These are phyloP conservation scores for Tricholoma sp. DNA, from an alignment of 768 basidiomycete species.

Conservation along the genomic window DNA sequence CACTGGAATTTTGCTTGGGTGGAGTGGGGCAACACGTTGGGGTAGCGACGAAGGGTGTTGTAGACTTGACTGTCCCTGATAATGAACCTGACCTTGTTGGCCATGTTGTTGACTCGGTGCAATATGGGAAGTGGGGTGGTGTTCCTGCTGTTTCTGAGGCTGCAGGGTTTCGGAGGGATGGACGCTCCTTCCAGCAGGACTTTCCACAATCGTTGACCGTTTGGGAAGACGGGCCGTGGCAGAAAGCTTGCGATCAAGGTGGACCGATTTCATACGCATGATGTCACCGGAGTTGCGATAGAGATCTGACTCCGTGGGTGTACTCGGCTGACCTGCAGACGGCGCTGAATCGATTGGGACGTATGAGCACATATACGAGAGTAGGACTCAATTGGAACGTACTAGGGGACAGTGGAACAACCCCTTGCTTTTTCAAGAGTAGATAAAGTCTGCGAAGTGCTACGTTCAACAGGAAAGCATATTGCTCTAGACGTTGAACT, in stretches of 20 bases:
- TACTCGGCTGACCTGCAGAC: slow-evolving; percentile 22
- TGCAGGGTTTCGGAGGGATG: slow-evolving; percentile 60
- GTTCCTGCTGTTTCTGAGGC: slow-evolving; percentile 43
- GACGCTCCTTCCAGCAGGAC: slow-evolving; percentile 83
- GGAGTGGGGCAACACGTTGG: slow-evolving; percentile 24
- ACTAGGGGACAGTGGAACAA: slow-evolving; percentile 82
- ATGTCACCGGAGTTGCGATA: slow-evolving; percentile 88
- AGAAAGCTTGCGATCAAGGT: slow-evolving; percentile 92
- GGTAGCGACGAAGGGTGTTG: slow-evolving; percentile 23
- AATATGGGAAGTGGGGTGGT: slow-evolving; percentile 24
- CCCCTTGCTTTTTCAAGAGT: slow-evolving; percentile 81
- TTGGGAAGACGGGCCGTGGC: slow-evolving; percentile 90
- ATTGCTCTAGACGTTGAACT: slow-evolving; percentile 94
- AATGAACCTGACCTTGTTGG: slow-evolving; percentile 32
- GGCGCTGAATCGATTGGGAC: slow-evolving; percentile 19
- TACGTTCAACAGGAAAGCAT: slow-evolving; percentile 94
- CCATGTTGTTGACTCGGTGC: slow-evolving; percentile 25
- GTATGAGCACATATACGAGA: slow-evolving; percentile 5
- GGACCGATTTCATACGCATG: slow-evolving; percentile 91
- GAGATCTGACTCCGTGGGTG: slow-evolving; percentile 55
- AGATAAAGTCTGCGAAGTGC: slow-evolving; percentile 88
- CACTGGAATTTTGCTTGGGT: slow-evolving; percentile 36
- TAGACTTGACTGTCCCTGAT: slow-evolving; percentile 29
- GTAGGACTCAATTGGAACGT: slow-evolving; percentile 13
- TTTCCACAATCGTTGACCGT: slow-evolving; percentile 93